Conservation (phyloP, 1,284 basidiomycete species). For the Pseudozyma pruni region DNA sequence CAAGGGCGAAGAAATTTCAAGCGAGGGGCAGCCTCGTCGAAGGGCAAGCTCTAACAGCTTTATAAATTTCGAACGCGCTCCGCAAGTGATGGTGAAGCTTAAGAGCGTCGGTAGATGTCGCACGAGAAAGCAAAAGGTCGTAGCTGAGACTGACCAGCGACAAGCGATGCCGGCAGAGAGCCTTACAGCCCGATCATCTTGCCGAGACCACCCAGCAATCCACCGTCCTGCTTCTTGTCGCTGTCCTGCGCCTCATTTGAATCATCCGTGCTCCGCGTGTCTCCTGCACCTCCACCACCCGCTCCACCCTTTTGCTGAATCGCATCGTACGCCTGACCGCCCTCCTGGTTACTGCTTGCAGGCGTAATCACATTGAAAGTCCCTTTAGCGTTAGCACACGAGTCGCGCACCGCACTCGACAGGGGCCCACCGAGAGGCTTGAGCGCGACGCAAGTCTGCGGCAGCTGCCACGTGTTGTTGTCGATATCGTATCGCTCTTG, state of each 20-base stretch:
- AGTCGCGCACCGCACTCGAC: conserved; percentile 15
- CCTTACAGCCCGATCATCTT: conserved; percentile 5
- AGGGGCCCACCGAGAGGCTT: conserved; percentile 27
- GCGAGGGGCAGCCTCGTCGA: too few relatives aligned
- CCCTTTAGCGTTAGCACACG: conserved; percentile 30
- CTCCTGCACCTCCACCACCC: background rate
- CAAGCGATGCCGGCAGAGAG: background rate
- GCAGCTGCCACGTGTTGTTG: conserved; percentile 41
- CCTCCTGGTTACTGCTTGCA: conserved; percentile 12
- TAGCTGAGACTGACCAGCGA: too few relatives aligned
- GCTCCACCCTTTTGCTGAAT: conserved; percentile 10
- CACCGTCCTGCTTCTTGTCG: conserved; percentile 9
- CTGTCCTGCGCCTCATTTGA: conserved; percentile 5
- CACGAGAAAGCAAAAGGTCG: too few relatives aligned
- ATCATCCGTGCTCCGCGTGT: background rate
- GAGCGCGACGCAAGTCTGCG: conserved; percentile 40
- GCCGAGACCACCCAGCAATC: conserved; percentile 7
- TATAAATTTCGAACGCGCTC: too few relatives aligned
- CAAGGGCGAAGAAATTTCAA: too few relatives aligned
- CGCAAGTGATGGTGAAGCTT: too few relatives aligned
- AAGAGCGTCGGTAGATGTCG: too few relatives aligned
- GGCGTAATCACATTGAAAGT: conserved; percentile 33
- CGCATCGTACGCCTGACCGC: conserved; percentile 18
- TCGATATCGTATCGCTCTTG: conserved; percentile 35
- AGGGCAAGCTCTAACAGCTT: too few relatives aligned